Evolutionary conservation across 2,329 filamentous ascomycete species (phyloP).

Genomic region (Kalaharituber pfeilii): DNA sequence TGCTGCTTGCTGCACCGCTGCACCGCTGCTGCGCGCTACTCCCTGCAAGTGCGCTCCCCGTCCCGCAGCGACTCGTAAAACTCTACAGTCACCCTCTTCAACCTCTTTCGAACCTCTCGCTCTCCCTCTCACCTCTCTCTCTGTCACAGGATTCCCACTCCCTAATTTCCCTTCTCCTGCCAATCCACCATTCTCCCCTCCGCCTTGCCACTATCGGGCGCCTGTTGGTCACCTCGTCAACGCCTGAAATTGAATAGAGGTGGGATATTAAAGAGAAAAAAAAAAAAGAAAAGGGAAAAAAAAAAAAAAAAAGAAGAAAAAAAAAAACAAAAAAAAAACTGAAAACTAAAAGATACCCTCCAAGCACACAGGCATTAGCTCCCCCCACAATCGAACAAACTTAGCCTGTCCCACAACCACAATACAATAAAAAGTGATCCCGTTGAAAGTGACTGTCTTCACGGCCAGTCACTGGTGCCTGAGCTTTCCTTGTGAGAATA

Average conservation of each 20-base stretch:
- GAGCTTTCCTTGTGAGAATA: background rate
- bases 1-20: background rate
- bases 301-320: too few relatives aligned
- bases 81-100: conserved; percentile 26
- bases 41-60: background rate
- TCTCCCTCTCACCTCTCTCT: background rate
- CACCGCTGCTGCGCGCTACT: background rate
- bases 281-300: too few relatives aligned
- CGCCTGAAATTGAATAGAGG: conserved; percentile 1
- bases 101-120: conserved; percentile 13
- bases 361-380: conserved; percentile 2
- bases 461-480: background rate
- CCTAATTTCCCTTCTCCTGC: background rate
- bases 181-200: background rate
- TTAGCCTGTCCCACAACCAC: background rate
- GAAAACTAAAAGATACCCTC: conserved; percentile 1
- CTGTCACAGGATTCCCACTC: conserved; percentile 1
- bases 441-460: background rate
- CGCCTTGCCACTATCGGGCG: background rate
- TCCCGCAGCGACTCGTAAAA: conserved; percentile 9
- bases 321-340: too few relatives aligned
- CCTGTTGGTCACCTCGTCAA: background rate
- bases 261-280: too few relatives aligned
- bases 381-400: background rate
- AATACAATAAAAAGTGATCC: background rate